Evolutionary conservation across 768 basidiomycete genomes (phyloP), one percentile per base, ranked within the genome.

Genomic region (Hirschioporus abietinus): DNA sequence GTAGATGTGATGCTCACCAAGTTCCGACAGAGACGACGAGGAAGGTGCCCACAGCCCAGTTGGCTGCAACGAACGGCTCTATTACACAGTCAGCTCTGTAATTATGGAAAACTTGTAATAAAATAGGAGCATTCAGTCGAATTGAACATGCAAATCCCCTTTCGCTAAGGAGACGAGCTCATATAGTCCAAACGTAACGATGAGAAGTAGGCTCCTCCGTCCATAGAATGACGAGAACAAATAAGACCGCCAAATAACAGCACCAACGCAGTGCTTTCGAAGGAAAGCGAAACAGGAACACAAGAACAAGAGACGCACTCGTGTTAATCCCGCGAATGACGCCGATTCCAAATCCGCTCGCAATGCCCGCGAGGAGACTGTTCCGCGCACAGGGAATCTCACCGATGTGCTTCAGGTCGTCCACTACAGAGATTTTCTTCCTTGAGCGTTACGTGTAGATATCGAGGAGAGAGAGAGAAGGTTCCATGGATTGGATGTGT

Each of bases 41-140:
- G 71, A 91, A 94, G 1, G 91, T 88, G 7, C 86, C 90, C 23
- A 92, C 81, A 17, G 89, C 91, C 92, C 92, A 94, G 73, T 92
- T 86, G 1, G 85, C 88, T 42, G 90, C 91, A 52, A 85, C 80
- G 66, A 90, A 80, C 0, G 86, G 82, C 35, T 81, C 92, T 90
- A 67, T 27, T 66, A 9, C n/a, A 25, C 35, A 66, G 24, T 25
- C 69, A 60, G 35, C 24, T 63, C 24, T 42, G 65, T 34, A 58
- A 66, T 15, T 10, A 60, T 17, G 18, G 24, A n/a, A n/a, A n/a
- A n/a, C n/a, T n/a, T n/a, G n/a, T n/a, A n/a, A n/a, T n/a, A n/a
- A n/a, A 24, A 26, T 1, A 18, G 36, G 59, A n/a, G 30, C 26
- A 36, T 42, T 42, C 61, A 63, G 27, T 36, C n/a, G n/a, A n/a